Base-by-base conservation (phyloP, 2,329 filamentous ascomycete genomes). In the Pyrenophora teres region DNA sequence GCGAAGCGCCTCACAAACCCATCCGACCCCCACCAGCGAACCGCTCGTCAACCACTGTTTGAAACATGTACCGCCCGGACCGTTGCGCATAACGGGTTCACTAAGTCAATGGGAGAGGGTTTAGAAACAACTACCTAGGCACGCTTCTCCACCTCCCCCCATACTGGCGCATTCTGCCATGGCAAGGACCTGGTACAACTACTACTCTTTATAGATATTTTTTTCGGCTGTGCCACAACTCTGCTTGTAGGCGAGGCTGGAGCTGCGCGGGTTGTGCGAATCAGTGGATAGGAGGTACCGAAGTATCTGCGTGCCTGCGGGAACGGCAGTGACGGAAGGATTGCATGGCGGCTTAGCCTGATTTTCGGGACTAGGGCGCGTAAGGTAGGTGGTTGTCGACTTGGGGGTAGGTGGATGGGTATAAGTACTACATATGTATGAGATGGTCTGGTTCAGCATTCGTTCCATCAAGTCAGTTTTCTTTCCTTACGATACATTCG, bases 401-500 rank as follows among this genome's bases (percentile, higher is more conserved):
- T 59, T 48, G 58, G 57, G 48, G 38, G 57, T 50, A 52, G 47
- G 27, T 46, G 40, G 31, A 4, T 30, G 4, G 23, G 9, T 30
- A 30, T 30, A 30, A 30, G 27, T 30, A 30, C 27, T 12, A 1
- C 27, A 3, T 5, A 25, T 6, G 23, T 25, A 9, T 30, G 4
- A 10, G 9, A 9, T 13, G 8, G 3, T 30, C 4, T 10, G 13
- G 16, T 15, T 18, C 31, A 52, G 50, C 43, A 52, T 57, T 13
- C 47, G 58, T 59, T 60, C 56, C 50, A 63, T 56, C 56, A 45
- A 57, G 57, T 60, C 57, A 64, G 62, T 60, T 59, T 25, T 12
- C 57, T 64, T 52, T 54, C 38, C 42, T 54, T 43, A 25, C 23
- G 50, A 53, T 59, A 52, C 57, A 56, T 55, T 63, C 57, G 40